Evolutionary conservation across 345 rosid genomes (phyloP).

Genomic region (Pistacia atlantica): DNA sequence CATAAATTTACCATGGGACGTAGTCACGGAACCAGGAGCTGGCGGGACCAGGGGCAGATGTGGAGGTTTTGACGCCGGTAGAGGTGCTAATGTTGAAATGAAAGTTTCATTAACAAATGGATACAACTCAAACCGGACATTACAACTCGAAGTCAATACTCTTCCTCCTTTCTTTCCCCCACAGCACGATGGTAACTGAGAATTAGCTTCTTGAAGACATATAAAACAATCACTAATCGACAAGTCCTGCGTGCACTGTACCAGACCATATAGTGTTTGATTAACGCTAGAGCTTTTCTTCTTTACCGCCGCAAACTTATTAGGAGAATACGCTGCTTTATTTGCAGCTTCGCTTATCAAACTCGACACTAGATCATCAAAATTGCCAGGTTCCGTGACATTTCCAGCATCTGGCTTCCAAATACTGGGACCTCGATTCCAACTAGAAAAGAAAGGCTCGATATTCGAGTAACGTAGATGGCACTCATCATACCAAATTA

Average conservation of each 20-base stretch:
- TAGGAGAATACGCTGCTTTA: background rate
- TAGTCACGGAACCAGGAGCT: no score
- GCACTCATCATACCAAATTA: no score
- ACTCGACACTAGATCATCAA: background rate
- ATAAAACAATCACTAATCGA: background rate
- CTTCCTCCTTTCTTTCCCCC: conserved; percentile 1
- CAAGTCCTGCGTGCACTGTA: conserved; percentile 30
- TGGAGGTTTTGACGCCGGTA: no score
- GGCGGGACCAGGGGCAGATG: no score
- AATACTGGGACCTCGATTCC: background rate
- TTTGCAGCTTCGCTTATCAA: background rate
- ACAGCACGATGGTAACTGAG: background rate
- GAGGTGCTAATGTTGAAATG: no score
- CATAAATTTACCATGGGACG: no score
- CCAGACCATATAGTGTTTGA: conserved; percentile 6
- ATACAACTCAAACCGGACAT: conserved; percentile 21
- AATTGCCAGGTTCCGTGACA: background rate
- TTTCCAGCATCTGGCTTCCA: background rate
- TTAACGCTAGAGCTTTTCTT: background rate
- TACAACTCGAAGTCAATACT: conserved; percentile 25
- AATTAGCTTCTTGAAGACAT: background rate
- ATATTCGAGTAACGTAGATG: no score
- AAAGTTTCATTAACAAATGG: background rate
- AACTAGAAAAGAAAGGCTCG: no score
- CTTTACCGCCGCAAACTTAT: background rate